phyloP scores from a whole-genome alignment of 2,329 filamentous ascomycete species.

The Botrytis tulipae region DNA sequence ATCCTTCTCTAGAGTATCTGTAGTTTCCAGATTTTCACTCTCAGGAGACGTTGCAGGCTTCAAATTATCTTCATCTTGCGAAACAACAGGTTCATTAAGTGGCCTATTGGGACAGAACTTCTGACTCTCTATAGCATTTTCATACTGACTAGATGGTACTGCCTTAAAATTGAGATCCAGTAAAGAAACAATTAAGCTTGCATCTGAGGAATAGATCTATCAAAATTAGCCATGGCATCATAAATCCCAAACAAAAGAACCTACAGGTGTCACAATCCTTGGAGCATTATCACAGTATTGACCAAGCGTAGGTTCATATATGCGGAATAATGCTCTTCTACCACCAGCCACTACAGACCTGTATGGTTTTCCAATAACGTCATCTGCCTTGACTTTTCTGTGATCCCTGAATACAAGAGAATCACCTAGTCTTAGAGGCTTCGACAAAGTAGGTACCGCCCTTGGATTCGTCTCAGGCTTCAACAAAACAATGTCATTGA shows the following conservation, averaged over 20 bases:
- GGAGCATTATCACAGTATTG: conserved; percentile 66
- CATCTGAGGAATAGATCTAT: conserved; percentile 73
- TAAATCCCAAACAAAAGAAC: conserved; percentile 30
- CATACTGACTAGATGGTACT: conserved; percentile 38
- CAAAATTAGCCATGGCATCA: not conserved
- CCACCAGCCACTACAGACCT: conserved; percentile 28
- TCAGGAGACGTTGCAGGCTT: not conserved
- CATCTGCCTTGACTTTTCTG: conserved; percentile 41
- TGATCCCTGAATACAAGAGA: conserved; percentile 15
- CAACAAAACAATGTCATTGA: conserved; percentile 36
- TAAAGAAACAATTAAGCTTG: conserved; percentile 70
- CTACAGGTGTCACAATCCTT: conserved; percentile 72
- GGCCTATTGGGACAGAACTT: not conserved
- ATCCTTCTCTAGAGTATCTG: conserved; percentile 43
- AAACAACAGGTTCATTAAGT: not conserved
- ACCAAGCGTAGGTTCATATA: conserved; percentile 66
- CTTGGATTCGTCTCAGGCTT: conserved; percentile 24
- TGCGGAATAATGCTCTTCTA: conserved; percentile 31
- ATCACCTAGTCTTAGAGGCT: conserved; percentile 42
- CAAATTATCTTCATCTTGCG: not conserved
- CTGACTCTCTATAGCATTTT: conserved; percentile 22
- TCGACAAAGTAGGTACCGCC: conserved; percentile 40
- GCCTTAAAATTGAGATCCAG: conserved; percentile 62
- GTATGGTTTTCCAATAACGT: conserved; percentile 36
- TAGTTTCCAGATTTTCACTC: not conserved